Percentiles rank a stretch among this genome's conserved stretches.
Conservation (phyloP, 352 stramenopile genomes). For the Lagenidium giganteum region DNA sequence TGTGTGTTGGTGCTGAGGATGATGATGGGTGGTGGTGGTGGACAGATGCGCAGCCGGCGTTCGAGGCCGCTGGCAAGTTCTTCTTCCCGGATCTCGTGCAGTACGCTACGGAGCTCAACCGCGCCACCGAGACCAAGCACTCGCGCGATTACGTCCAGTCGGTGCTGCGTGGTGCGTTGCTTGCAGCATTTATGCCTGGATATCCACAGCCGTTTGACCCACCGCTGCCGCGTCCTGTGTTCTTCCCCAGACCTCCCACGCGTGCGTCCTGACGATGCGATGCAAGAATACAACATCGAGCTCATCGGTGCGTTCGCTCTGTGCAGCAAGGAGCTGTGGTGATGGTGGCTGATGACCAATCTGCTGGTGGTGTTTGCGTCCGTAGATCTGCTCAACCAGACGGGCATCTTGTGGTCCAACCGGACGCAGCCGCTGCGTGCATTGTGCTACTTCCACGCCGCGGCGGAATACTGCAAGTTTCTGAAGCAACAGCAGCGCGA, state of each 20-base stretch:
- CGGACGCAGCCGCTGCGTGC: slow-evolving; percentile 33
- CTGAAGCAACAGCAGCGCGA: background rate
- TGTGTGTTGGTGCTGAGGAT: slow-evolving; percentile 3
- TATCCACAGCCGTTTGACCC: background rate
- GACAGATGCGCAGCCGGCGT: slow-evolving; percentile 53
- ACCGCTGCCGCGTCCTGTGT: background rate
- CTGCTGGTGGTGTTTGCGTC: background rate
- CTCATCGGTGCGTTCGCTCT: too few species aligned
- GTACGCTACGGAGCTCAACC: slow-evolving; percentile 18
- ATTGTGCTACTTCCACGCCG: slow-evolving; percentile 51
- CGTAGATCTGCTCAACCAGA: slow-evolving; percentile 46
- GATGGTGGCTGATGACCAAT: background rate
- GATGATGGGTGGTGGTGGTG: background rate
- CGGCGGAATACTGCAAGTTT: slow-evolving; percentile 15
- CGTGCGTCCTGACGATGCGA: too few species aligned
- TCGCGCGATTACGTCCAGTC: background rate
- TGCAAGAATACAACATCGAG: too few species aligned
- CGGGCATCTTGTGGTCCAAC: slow-evolving; percentile 69
- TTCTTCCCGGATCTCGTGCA: slow-evolving; percentile 34
- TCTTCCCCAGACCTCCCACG: slow-evolving; percentile 4
- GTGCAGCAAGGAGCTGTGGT: background rate
- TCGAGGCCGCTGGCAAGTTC: slow-evolving; percentile 33
- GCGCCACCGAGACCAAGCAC: background rate
- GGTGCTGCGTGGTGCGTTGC: background rate
- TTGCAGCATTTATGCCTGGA: slow-evolving; percentile 1